Evolutionary conservation across 2,329 filamentous ascomycete species (phyloP), one percentile per base, ranked within the genome.

Genomic region (Exophiala sp.): DNA sequence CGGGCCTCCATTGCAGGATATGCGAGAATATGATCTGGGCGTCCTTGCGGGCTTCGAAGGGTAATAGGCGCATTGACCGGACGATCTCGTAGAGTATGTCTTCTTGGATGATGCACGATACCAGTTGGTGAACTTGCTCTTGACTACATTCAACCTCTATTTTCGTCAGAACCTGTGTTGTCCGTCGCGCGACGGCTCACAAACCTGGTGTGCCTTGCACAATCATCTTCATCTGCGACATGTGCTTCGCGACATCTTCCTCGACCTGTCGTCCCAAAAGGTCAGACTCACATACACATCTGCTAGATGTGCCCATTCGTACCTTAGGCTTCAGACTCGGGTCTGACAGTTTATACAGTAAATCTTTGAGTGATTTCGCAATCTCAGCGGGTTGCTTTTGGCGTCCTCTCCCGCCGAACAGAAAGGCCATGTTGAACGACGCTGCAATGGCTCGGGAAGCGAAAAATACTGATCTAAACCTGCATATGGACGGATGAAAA

Each of bases 1-100:
- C 78, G 5, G 87, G 87, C 60, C 89, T 88, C 77, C 94, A 96
- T 62, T 91, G 89, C 69, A 96, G 90, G 63, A 95, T 88, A 70
- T 92, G 94, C 38, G 91, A 96, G 75, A 97, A 94, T 69, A 96
- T 94, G 59, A 94, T 89, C 70, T 96, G 92, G 10, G 89, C 89
- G 68, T 96, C 92, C 76, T 96, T 97, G 66, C 92, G 86, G 35
- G 91, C 89, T 75, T 99, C 94, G 76, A 99, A 99, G 0, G 92
- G 91, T 3, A 99, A 81, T 47, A 86, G 83, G 72, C 89, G 85
- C 42, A 99, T 87, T 67, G 87, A 87, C 57, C 86, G 80, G 16
- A 92, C 90, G 54, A 99, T 85, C 47, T 88, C 79, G 64, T 88
- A 88, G 40, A 99, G 84, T 6, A 99, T 79, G 69, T 96, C 91